A percentile compares a stretch with the other conserved stretches of the same genome.
These are phyloP conservation scores for Prunus davidiana DNA, from an alignment of 306 rosid species.

Conservation along the genomic window DNA sequence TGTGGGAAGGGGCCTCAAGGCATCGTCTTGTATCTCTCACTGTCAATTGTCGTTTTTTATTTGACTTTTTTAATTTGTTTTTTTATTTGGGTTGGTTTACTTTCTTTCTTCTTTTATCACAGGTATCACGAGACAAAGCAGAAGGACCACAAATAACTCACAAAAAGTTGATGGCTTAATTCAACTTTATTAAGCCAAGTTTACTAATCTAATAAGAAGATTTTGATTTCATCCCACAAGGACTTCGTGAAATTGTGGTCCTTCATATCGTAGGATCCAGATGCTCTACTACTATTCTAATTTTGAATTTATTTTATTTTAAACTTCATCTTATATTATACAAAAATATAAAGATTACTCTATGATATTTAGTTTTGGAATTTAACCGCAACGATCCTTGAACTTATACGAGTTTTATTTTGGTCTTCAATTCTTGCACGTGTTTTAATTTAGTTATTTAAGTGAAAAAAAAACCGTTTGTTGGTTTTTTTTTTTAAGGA, in stretches of 20 bases:
- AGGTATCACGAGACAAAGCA: constrained; percentile 15
- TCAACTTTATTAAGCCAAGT: neutral
- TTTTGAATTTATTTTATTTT: neutral
- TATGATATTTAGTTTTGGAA: too few relatives aligned
- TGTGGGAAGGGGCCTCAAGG: neutral
- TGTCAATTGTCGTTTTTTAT: neutral
- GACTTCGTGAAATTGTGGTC: neutral
- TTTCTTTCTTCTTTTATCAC: constrained; percentile 11
- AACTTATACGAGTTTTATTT: too few relatives aligned
- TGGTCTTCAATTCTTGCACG: too few relatives aligned
- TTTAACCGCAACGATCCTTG: too few relatives aligned
- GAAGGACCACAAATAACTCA: constrained; percentile 20
- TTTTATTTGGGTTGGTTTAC: constrained; percentile 1
- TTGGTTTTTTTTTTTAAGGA: too few relatives aligned
- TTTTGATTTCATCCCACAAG: neutral
- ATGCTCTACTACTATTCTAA: neutral
- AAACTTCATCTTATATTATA: neutral
- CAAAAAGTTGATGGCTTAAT: constrained; percentile 4
- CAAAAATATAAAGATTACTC: too few relatives aligned
- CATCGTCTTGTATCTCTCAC: constrained; percentile 20
- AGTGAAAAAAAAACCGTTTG: too few relatives aligned
- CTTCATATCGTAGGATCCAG: neutral
- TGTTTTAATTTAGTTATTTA: too few relatives aligned
- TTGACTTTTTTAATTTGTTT: constrained; percentile 13
- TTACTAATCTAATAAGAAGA: neutral